These are phyloP conservation scores for Teratosphaeriaceae sp. DNA, from an alignment of 2,329 filamentous ascomycete genomes.

Conservation along the genomic window DNA sequence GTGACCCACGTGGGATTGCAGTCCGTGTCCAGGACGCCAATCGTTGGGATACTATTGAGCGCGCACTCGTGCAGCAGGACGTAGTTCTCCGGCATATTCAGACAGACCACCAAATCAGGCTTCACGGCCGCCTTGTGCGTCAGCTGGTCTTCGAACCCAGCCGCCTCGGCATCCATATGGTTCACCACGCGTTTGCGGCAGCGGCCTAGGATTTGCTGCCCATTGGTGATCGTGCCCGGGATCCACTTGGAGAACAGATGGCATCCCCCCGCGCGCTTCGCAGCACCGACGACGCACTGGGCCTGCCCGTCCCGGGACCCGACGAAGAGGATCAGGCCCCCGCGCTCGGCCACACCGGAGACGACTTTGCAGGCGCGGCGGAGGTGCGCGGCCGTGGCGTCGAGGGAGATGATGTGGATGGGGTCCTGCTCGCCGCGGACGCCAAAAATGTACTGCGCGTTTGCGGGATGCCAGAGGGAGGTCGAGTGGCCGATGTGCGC, in stretches of 20 bases:
- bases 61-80: conserved; percentile 87
- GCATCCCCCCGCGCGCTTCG: conserved; percentile 68
- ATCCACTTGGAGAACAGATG: conserved; percentile 93
- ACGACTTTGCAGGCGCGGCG: conserved; percentile 91
- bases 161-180: conserved; percentile 58
- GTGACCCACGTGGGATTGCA: conserved; percentile 89
- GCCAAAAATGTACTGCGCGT: conserved; percentile 90
- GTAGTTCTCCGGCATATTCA: conserved; percentile 92
- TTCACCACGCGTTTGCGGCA: conserved; percentile 70
- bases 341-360: conserved; percentile 73
- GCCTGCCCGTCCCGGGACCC: conserved; percentile 80
- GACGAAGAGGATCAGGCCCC: conserved; percentile 83
- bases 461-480: conserved; percentile 88
- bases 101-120: conserved; percentile 83
- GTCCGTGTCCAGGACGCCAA: conserved; percentile 92
- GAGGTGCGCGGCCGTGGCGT: conserved; percentile 80
- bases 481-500: conserved; percentile 86
- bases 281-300: conserved; percentile 72
- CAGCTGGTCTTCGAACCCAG: conserved; percentile 61
- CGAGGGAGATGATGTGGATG: conserved; percentile 71
- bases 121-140: conserved; percentile 59
- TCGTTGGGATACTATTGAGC: conserved; percentile 80
- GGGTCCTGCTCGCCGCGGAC: conserved; percentile 56
- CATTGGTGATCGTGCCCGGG: conserved; percentile 86
- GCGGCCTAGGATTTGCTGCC: conserved; percentile 73